phyloP scores from a whole-genome alignment of 192 early-diverging fungal species.

The Anaeromyces robustus region DNA sequence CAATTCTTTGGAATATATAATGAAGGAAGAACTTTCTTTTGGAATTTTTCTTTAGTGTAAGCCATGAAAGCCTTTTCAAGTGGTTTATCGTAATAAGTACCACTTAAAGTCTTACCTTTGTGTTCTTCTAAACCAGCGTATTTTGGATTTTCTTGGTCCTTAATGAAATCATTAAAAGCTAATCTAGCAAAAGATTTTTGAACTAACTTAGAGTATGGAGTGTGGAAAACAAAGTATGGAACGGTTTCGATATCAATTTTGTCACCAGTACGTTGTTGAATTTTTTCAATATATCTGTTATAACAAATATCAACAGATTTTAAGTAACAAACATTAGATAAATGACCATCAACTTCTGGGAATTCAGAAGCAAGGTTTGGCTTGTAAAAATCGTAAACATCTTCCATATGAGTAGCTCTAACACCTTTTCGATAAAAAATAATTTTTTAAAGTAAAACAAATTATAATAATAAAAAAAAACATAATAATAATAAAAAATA shows the following conservation, averaged over 20 bases:
- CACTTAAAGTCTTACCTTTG: constrained; percentile 34
- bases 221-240: constrained; percentile 76
- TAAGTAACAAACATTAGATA: constrained; percentile 83
- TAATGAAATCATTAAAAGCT: constrained; percentile 80
- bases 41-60: constrained; percentile 57
- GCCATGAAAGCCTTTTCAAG: constrained; percentile 83
- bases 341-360: constrained; percentile 91
- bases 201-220: constrained; percentile 95
- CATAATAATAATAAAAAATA: too few relatives aligned
- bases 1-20: constrained; percentile 72
- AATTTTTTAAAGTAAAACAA: too few relatives aligned
- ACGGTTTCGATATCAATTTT: constrained; percentile 8
- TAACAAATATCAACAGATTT: constrained; percentile 82
- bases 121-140: constrained; percentile 16
- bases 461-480: too few relatives aligned
- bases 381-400: constrained; percentile 99
- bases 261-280: constrained; percentile 9
- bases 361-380: constrained; percentile 93
- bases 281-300: constrained; percentile 60
- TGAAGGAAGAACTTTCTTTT: constrained; percentile 57
- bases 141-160: constrained; percentile 45
- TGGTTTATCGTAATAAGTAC: constrained; percentile 70
- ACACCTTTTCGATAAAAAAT: too few relatives aligned
- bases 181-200: constrained; percentile 85
- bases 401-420: constrained; percentile 85